These are phyloP conservation scores for Suillus subalutaceus DNA, from an alignment of 768 basidiomycete genomes.

Conservation along the genomic window DNA sequence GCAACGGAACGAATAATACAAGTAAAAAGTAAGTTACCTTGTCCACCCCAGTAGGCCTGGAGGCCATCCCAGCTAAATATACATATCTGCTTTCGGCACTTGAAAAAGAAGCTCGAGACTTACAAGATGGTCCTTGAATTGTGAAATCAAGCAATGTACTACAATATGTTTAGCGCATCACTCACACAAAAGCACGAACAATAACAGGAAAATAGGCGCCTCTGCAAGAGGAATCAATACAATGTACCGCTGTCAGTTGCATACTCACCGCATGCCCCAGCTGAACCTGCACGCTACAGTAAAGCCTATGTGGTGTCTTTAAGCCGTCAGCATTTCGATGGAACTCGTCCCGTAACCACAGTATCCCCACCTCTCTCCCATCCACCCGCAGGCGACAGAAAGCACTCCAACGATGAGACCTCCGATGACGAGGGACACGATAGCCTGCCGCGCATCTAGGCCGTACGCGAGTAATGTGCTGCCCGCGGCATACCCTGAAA, in stretches of 20 bases:
- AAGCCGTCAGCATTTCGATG: slow-evolving; percentile 6
- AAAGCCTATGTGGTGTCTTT: slow-evolving; percentile 22
- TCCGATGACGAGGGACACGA: slow-evolving; percentile 19
- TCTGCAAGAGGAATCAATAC: background rate
- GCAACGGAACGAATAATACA: background rate
- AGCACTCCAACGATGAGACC: slow-evolving; percentile 18
- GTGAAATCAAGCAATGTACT: background rate
- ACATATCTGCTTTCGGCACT: background rate
- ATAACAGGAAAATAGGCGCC: slow-evolving; percentile 3
- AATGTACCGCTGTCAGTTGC: background rate
- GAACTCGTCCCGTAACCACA: background rate
- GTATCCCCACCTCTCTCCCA: slow-evolving; percentile 23
- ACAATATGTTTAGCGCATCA: background rate
- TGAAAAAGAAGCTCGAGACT: background rate
- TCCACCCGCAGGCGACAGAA: slow-evolving; percentile 25
- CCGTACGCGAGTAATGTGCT: slow-evolving; percentile 24
- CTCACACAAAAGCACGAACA: background rate
- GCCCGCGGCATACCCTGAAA: slow-evolving; percentile 20
- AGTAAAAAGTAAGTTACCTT: slow-evolving; percentile 14
- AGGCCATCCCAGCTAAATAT: slow-evolving; percentile 22
- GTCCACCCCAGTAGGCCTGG: slow-evolving; percentile 26
- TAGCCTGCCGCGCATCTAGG: slow-evolving; percentile 19
- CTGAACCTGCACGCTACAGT: slow-evolving; percentile 22
- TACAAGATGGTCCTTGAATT: background rate
- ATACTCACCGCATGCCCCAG: slow-evolving; percentile 21